Evolutionary conservation across 352 stramenopile species (phyloP).

Genomic region (Phytophthora nicotianae): DNA sequence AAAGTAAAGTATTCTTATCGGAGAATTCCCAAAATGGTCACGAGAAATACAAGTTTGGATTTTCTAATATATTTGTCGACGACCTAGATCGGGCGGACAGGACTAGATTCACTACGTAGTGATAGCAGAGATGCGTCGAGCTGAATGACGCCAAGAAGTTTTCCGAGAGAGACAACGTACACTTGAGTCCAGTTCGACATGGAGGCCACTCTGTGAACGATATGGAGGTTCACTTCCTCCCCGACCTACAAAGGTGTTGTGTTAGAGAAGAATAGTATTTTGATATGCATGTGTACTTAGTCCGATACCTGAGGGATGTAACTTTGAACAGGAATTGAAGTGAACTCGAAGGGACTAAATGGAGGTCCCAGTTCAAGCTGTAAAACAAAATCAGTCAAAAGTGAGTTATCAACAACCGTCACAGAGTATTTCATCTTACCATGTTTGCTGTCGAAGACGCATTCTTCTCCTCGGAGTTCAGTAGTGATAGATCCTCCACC

Average conservation of each 20-base stretch:
- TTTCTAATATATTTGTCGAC: neutral
- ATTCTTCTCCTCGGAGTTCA: conserved; percentile 74
- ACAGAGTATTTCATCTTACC: conserved; percentile 31
- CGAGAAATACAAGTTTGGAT: neutral
- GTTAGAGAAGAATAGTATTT: neutral
- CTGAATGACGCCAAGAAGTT: conserved; percentile 73
- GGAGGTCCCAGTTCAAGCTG: conserved; percentile 78
- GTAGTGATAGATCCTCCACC: conserved; percentile 69
- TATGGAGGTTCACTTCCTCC: conserved; percentile 73
- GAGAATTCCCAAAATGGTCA: conserved; percentile 22
- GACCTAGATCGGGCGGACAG: conserved; percentile 10
- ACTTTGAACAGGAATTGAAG: conserved; percentile 75
- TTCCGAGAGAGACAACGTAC: conserved; percentile 76
- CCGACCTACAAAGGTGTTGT: conserved; percentile 43
- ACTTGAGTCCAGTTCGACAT: conserved; percentile 88
- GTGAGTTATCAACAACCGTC: neutral
- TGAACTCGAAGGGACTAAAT: conserved; percentile 66
- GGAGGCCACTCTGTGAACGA: conserved; percentile 78
- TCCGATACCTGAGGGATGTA: conserved; percentile 62
- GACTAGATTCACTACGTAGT: conserved; percentile 5
- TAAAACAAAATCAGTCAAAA: neutral
- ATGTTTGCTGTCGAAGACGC: conserved; percentile 45
- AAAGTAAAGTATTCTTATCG: conserved; percentile 38
- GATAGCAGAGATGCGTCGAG: conserved; percentile 58
- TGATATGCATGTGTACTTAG: neutral